phyloP scores from a whole-genome alignment of 2,329 filamentous ascomycete species.

The Alternaria arbusti region DNA sequence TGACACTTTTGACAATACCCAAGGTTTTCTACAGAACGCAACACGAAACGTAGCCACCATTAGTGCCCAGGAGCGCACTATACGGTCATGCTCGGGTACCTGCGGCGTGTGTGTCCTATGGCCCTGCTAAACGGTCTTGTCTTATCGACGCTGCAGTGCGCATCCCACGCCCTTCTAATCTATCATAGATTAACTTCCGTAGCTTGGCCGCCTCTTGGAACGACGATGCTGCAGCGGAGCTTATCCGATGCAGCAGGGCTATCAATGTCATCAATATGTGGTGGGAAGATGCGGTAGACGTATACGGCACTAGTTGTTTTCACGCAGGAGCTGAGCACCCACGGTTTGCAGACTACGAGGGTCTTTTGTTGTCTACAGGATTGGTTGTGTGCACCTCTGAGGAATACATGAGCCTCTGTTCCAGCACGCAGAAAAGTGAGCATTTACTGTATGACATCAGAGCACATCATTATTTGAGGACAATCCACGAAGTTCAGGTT shows the following conservation, averaged over 20 bases:
- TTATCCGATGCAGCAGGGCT: not conserved
- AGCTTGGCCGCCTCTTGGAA: not conserved
- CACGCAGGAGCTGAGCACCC: not conserved
- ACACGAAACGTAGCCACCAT: not conserved
- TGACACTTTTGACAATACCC: rapidly evolving
- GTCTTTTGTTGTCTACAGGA: not conserved
- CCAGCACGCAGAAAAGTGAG: not conserved
- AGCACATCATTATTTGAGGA: not conserved
- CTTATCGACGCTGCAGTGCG: slow-evolving; percentile 2
- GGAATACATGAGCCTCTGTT: not conserved
- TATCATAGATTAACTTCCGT: slow-evolving; percentile 10
- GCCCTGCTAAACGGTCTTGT: not conserved
- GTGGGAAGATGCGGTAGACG: not conserved
- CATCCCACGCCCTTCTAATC: slow-evolving; percentile 8
- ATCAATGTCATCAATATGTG: not conserved
- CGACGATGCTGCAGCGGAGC: not conserved
- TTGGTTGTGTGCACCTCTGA: not conserved
- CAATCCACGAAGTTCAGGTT: not conserved
- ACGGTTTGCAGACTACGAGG: not conserved
- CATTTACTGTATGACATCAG: not conserved
- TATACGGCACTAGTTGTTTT: not conserved
- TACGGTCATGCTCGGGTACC: slow-evolving; percentile 5
- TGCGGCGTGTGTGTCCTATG: not conserved
- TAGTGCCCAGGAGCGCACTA: not conserved
- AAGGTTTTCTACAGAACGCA: not conserved